Evolutionary conservation across 352 stramenopile species (phyloP), one percentile per base, ranked within the genome.

Genomic region (Aphanomyces invadans): DNA sequence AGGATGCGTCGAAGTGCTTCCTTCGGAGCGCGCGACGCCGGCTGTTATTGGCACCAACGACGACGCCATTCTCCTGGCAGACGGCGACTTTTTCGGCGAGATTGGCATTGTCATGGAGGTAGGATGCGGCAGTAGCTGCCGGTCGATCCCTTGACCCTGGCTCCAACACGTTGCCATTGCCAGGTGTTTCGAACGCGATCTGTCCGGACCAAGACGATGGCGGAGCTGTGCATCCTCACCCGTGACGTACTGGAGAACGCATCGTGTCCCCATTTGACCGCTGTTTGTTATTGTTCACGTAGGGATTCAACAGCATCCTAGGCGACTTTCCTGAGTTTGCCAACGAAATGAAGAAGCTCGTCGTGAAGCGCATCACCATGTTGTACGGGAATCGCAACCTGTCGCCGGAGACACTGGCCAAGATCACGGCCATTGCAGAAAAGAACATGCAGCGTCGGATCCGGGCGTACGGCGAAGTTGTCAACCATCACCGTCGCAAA

Each of bases 241-340:
- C 73, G 74, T 52, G 75, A 86, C 12, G 39, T 65, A n/a, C n/a
- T n/a, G n/a, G n/a, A n/a, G n/a, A n/a, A 28, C 17, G 25, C 23
- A 5, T n/a, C 12, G n/a, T 59, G 31, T 33, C 21, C 25, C n/a
- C 1, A 26, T 32, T 2, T 21, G 15, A 49, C 7, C 10, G 54
- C 53, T 46, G 15, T n/a, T n/a, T n/a, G n/a, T n/a, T n/a, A 62
- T 26, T 3, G 19, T 21, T 36, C 23, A 4, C 15, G 10, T 44
- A 65, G 31, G 78, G 76, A 1, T 87, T 87, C 70, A 74, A 87
- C 46, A 86, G 87, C 61, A 87, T 90, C 46, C 61, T 87, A 23
- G 78, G 77, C 23, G 79, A 88, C 60, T 87, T 86, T 54, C 78
- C 81, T 1, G 79, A 87, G 66, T 90, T 90, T 45, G 81, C 78